phyloP scores from a whole-genome alignment of 768 basidiomycete genomes.

The Boletellus sp. region DNA sequence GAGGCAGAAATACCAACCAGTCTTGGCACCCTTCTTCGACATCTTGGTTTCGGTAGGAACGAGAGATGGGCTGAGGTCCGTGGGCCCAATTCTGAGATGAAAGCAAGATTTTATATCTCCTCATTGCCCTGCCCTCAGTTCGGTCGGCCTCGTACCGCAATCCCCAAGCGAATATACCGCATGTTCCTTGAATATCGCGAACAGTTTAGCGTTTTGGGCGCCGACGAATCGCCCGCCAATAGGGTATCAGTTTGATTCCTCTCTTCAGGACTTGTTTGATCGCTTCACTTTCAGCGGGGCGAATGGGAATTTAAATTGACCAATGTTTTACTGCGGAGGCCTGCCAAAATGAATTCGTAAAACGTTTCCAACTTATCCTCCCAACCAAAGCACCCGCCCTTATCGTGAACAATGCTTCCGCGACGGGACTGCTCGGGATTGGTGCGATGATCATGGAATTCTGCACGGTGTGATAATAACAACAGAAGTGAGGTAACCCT shows the following conservation, averaged over 20 bases:
- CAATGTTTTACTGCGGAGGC: constrained; percentile 16
- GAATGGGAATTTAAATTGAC: neutral
- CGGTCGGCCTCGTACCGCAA: constrained; percentile 17
- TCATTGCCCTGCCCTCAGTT: constrained; percentile 28
- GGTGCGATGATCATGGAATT: neutral
- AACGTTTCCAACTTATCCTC: constrained; percentile 15
- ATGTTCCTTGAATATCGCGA: constrained; percentile 6
- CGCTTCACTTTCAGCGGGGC: neutral
- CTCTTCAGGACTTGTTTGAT: constrained; percentile 5
- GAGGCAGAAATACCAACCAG: constrained; percentile 19
- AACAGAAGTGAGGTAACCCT: constrained; percentile 1
- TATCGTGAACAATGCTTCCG: constrained; percentile 17
- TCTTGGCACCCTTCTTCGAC: constrained; percentile 25
- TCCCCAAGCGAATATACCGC: constrained; percentile 5
- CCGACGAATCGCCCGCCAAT: constrained; percentile 6
- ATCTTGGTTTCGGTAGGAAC: constrained; percentile 13
- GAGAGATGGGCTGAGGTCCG: constrained; percentile 1
- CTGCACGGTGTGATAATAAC: neutral
- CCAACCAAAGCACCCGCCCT: constrained; percentile 17
- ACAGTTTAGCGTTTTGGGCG: neutral
- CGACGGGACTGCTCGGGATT: neutral
- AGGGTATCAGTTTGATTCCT: neutral
- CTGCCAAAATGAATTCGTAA: constrained; percentile 2
- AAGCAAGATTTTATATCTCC: constrained; percentile 20
- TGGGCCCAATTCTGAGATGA: neutral